Evolutionary conservation across 305 asterid genomes (phyloP), one percentile per base, ranked within the genome.

Genomic region (Stenogyne calaminthoides): DNA sequence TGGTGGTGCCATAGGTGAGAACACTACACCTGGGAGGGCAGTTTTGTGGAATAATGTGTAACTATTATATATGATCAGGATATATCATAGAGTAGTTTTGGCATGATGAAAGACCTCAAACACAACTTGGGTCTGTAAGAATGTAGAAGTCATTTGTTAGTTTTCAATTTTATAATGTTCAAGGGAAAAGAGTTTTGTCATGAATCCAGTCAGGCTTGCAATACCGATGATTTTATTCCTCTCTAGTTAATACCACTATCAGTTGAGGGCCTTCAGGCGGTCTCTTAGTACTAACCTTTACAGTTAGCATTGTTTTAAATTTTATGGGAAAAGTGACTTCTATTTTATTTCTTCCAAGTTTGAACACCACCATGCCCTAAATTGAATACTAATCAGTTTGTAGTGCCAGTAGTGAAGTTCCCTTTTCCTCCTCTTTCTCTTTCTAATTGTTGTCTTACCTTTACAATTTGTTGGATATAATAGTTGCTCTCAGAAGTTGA

Each of bases 1-100:
- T 14, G 39, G 32, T 57, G 40, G 55, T 58, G 19, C 1, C 34
- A 71, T 40, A 9, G 36, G 32, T 46, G 54, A 40, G 10, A 2
- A 44, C 6, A 40, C 2, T 14, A 16, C 9, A 67, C 10, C 73
- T 66, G 68, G 59, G 12, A 27, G 16, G 19, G 37, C 16, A 42
- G 67, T 34, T 72, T 36, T 36, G 57, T 51, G 67, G 42, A 25
- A 42, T 51, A 32, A 39, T 18, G 4, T 40, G 59, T 70, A 25
- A 55, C 37, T 39, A 27, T 66, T 29, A 57, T n/a, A 42, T 58
- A 27, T 52, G 29, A 66, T 20, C 67, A 69, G 61, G 62, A 63
- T 47, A 46, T 4, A 47, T 47, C 54, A 47, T 61, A 19, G 69
- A 16, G 32, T 14, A 42, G 75, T 60, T 40, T 55, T 67, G 73